A percentile compares a stretch with the other conserved stretches of the same genome.
These are phyloP conservation scores for Colletotrichum cordylinicola DNA, from an alignment of 2,329 filamentous ascomycete genomes.

Conservation along the genomic window DNA sequence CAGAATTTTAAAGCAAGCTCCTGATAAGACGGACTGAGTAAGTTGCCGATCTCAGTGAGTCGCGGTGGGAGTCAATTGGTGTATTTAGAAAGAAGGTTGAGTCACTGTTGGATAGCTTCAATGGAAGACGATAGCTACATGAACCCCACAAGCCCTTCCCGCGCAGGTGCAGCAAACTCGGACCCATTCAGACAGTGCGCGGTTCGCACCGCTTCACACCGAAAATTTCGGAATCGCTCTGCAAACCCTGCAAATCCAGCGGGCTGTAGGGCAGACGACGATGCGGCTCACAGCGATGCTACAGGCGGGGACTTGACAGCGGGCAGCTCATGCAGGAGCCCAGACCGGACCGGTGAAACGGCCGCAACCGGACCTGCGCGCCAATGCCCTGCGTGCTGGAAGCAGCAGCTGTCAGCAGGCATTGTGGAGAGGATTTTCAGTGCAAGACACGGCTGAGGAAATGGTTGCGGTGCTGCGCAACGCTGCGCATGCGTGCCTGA, in stretches of 20 bases:
- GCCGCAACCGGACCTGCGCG: slow-evolving; percentile 14
- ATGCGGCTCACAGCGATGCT: background rate
- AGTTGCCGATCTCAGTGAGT: background rate
- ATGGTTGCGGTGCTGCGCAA: background rate
- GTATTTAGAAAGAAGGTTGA: background rate
- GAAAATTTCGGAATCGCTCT: slow-evolving; percentile 18
- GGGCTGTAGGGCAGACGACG: background rate
- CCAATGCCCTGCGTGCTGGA: background rate
- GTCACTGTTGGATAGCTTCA: slow-evolving; percentile 17
- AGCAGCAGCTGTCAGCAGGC: background rate
- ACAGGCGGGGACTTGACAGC: background rate
- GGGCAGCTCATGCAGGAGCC: background rate
- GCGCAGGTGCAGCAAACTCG: slow-evolving; percentile 7
- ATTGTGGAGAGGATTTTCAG: background rate
- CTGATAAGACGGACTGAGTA: background rate
- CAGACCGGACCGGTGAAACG: slow-evolving; percentile 4
- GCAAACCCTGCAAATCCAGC: background rate
- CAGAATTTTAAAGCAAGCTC: background rate
- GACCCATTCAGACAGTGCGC: background rate
- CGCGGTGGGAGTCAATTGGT: background rate
- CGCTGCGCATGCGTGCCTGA: background rate
- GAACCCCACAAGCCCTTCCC: background rate
- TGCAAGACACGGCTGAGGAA: background rate
- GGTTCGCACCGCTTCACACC: slow-evolving; percentile 21
- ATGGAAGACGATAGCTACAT: background rate